Percentiles rank a stretch among this genome's conserved stretches.
These are phyloP conservation scores for Mycena venus DNA, from an alignment of 768 basidiomycete genomes.

Conservation along the genomic window DNA sequence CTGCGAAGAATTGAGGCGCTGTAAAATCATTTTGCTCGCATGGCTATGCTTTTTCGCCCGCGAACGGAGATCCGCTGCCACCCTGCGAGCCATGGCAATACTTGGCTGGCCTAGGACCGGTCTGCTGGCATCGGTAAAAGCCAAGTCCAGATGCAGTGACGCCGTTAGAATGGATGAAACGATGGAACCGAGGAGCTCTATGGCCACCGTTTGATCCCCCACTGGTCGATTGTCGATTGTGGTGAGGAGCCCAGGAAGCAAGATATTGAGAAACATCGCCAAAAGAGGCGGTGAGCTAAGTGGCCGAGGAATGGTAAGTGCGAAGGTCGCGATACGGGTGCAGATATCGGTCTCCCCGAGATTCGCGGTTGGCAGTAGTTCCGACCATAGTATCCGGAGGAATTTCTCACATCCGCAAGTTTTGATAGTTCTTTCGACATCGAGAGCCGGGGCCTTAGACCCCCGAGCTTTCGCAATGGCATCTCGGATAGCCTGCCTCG, in stretches of 20 bases:
- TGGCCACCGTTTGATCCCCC: slow-evolving; percentile 66
- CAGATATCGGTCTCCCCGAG: slow-evolving; percentile 73
- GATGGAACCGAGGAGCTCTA: slow-evolving; percentile 76
- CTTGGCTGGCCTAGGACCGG: slow-evolving; percentile 73
- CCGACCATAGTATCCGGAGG: slow-evolving; percentile 76
- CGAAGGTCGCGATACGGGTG: slow-evolving; percentile 76
- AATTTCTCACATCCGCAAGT: slow-evolving; percentile 71
- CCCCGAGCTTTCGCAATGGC: slow-evolving; percentile 70
- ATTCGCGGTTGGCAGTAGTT: slow-evolving; percentile 66
- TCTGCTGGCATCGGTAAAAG: slow-evolving; percentile 64
- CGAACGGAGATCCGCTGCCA: slow-evolving; percentile 71
- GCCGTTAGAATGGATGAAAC: slow-evolving; percentile 76
- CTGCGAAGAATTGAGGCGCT: slow-evolving; percentile 71
- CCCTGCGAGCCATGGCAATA: slow-evolving; percentile 71
- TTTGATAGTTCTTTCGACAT: slow-evolving; percentile 76
- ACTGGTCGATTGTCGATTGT: slow-evolving; percentile 66
- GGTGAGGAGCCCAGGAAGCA: slow-evolving; percentile 73
- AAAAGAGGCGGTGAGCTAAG: slow-evolving; percentile 70
- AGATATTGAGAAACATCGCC: slow-evolving; percentile 78
- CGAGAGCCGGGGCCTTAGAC: slow-evolving; percentile 74
- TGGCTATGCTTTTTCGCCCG: slow-evolving; percentile 60
- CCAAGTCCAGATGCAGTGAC: slow-evolving; percentile 80
- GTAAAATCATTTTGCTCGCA: slow-evolving; percentile 67
- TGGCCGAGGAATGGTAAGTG: slow-evolving; percentile 72
- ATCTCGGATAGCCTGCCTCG: slow-evolving; percentile 67